Percentiles rank a stretch among this genome's conserved stretches.
Conservation (phyloP, 768 basidiomycete genomes). For the Psilocybe cyanescens region DNA sequence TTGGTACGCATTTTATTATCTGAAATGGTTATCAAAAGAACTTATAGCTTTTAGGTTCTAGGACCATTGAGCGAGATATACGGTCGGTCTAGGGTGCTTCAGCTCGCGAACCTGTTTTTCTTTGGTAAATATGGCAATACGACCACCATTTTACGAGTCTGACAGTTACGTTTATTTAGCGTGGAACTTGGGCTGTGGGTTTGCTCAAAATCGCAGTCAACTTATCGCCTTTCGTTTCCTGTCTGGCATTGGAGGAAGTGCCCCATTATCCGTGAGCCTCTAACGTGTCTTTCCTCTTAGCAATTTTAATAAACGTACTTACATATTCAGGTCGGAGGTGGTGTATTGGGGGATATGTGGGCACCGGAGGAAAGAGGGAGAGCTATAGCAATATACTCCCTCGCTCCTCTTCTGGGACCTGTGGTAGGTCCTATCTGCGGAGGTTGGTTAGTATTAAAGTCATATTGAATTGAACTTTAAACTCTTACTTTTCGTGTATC, state of each 20-base stretch:
- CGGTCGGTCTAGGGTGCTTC: constrained; percentile 66
- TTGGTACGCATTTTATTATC: constrained; percentile 33
- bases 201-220: constrained; percentile 58
- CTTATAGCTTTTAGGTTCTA: constrained; percentile 32
- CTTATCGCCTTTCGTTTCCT: constrained; percentile 75
- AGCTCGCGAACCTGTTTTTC: constrained; percentile 65
- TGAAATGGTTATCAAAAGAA: background rate
- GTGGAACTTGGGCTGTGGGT: constrained; percentile 70
- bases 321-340: constrained; percentile 58
- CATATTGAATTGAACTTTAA: background rate
- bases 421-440: constrained; percentile 67
- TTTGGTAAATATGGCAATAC: constrained; percentile 43
- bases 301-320: constrained; percentile 11
- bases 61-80: constrained; percentile 76
- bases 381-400: constrained; percentile 67
- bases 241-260: constrained; percentile 73
- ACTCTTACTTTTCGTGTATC: background rate
- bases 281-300: constrained; percentile 34
- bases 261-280: constrained; percentile 58
- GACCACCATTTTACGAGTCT: background rate
- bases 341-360: constrained; percentile 68
- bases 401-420: constrained; percentile 69
- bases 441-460: constrained; percentile 45
- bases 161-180: constrained; percentile 29
- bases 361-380: constrained; percentile 62